Percentiles rank a stretch among this genome's conserved stretches.
These are phyloP conservation scores for Beauveria brongniartii DNA, from an alignment of 2,329 filamentous ascomycete genomes.

Conservation along the genomic window DNA sequence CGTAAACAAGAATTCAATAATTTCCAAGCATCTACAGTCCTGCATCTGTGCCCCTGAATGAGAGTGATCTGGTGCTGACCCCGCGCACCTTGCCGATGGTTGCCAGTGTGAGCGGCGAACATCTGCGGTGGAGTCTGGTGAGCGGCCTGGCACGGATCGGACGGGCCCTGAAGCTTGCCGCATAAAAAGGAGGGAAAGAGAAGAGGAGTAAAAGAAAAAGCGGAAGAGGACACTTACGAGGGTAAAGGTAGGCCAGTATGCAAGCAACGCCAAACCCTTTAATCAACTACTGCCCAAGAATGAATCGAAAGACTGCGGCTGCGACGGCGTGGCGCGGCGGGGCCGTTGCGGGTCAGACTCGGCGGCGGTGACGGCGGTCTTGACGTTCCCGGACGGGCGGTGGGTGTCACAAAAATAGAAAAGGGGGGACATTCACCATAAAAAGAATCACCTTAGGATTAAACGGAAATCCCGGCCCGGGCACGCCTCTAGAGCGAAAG, in stretches of 20 bases:
- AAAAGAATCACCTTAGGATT: too few relatives aligned
- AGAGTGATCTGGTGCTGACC: constrained; percentile 9
- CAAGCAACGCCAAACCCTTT: constrained; percentile 48
- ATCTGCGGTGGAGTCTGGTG: constrained; percentile 33
- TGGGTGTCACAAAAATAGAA: not conserved
- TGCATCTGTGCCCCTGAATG: not conserved
- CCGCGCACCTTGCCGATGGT: constrained; percentile 28
- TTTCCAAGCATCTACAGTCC: not conserved
- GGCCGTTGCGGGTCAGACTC: not conserved
- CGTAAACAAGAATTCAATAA: not conserved
- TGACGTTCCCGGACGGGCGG: not conserved
- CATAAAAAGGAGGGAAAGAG: too few relatives aligned
- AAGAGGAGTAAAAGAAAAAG: not conserved
- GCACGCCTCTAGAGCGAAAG: too few relatives aligned
- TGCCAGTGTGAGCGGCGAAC: constrained; percentile 61
- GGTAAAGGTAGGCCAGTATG: constrained; percentile 38
- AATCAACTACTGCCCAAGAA: constrained; percentile 42
- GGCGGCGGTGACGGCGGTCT: not conserved
- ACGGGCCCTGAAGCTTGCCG: too few relatives aligned
- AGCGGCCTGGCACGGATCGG: not conserved
- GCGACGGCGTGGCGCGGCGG: not conserved
- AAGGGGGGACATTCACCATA: too few relatives aligned
- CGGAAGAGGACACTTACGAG: constrained; percentile 25
- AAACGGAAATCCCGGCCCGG: too few relatives aligned
- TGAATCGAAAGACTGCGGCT: constrained; percentile 20